These are phyloP conservation scores for Fusarium sp. DNA, from an alignment of 2,329 filamentous ascomycete species.

Conservation along the genomic window DNA sequence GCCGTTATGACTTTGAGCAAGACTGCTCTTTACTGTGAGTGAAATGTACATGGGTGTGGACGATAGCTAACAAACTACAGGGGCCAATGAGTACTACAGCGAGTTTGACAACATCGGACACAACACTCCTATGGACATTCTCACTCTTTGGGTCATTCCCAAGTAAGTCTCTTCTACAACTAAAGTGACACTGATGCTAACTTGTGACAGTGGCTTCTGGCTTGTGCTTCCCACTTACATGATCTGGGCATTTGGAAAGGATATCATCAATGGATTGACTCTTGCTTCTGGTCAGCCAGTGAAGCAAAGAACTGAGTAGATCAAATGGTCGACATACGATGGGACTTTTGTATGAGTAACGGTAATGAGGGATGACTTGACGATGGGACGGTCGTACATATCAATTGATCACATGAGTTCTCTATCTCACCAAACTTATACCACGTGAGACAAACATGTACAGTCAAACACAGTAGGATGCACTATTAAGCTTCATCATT, in stretches of 20 bases:
- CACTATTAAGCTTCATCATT: background rate
- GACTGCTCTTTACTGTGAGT: conserved; percentile 70
- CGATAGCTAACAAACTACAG: conserved; percentile 47
- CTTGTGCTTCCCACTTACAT: conserved; percentile 65
- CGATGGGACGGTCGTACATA: background rate
- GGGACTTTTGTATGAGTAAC: background rate
- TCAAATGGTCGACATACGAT: background rate
- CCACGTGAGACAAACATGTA: background rate
- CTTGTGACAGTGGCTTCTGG: conserved; percentile 62
- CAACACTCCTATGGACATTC: conserved; percentile 58
- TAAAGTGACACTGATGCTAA: background rate
- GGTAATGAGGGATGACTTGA: conserved; percentile 21
- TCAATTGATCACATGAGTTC: conserved; percentile 5
- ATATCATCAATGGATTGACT: conserved; percentile 62
- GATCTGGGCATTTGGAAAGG: conserved; percentile 60
- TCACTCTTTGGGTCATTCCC: conserved; percentile 68
- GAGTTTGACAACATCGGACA: conserved; percentile 69
- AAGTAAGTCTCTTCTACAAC: conserved; percentile 58
- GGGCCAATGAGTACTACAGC: conserved; percentile 68
- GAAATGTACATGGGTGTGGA: too few relatives aligned
- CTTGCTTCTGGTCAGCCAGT: conserved; percentile 51
- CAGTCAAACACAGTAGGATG: background rate
- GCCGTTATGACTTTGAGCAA: conserved; percentile 72
- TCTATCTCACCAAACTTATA: background rate
- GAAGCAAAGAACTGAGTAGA: conserved; percentile 2